These are phyloP conservation scores for Neopestalotiopsis sp. DNA, from an alignment of 2,329 filamentous ascomycete species.

Conservation along the genomic window DNA sequence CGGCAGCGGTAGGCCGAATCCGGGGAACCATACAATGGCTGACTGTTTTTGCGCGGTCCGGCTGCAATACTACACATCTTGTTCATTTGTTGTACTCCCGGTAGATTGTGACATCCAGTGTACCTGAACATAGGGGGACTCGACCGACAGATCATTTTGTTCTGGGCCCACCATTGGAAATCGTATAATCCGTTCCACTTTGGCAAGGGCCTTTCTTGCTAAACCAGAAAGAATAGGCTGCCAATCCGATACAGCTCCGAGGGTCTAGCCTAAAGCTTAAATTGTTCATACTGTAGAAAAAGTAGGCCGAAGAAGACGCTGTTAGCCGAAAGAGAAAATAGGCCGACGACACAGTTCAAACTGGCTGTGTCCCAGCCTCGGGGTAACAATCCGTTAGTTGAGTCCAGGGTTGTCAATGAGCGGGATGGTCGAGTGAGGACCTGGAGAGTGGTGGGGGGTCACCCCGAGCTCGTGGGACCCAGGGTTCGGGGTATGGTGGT, in stretches of 20 bases:
- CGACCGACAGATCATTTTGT: neutral
- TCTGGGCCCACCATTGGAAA: neutral
- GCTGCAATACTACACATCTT: neutral
- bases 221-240: neutral
- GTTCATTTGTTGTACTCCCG: neutral
- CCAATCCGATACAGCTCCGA: neutral
- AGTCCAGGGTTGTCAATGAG: neutral
- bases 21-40: neutral
- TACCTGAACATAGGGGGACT: neutral
- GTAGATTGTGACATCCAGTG: neutral
- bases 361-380: neutral
- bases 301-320: neutral
- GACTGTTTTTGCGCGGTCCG: neutral
- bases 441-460: neutral
- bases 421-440: neutral
- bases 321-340: neutral
- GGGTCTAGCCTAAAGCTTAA: neutral
- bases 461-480: neutral
- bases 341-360: neutral
- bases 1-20: neutral
- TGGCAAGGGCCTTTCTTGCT: neutral
- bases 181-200: constrained; percentile 1
- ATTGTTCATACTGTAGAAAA: neutral
- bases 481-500: neutral
- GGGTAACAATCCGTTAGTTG: neutral